phyloP scores from a whole-genome alignment of 2,329 filamentous ascomycete genomes.

The Juglanconis juglandina region DNA sequence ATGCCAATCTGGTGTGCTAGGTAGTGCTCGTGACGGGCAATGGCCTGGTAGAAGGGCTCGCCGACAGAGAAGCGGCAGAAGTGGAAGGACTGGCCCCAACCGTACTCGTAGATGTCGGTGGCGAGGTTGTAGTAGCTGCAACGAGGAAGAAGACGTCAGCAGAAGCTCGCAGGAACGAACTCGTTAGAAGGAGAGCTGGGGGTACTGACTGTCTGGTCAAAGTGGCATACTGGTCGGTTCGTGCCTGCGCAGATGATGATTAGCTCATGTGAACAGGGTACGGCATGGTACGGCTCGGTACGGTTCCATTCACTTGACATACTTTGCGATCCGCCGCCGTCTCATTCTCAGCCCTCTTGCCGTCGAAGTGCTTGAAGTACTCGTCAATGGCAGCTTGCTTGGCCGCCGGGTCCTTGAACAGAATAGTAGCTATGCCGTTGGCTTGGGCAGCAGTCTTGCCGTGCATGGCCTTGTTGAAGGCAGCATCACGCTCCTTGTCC shows the following conservation, averaged over 20 bases:
- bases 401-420: constrained; percentile 68
- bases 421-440: constrained; percentile 74
- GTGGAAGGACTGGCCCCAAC: constrained; percentile 95
- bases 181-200: too few relatives aligned
- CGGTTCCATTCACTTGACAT: constrained; percentile 27
- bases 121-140: constrained; percentile 89
- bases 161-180: background rate
- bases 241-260: constrained; percentile 49
- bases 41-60: constrained; percentile 85
- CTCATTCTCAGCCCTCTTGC: constrained; percentile 70
- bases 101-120: constrained; percentile 95
- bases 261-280: constrained; percentile 6
- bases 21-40: constrained; percentile 97
- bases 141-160: constrained; percentile 19
- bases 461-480: constrained; percentile 87
- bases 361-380: constrained; percentile 86
- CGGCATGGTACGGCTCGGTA: background rate
- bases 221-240: constrained; percentile 85
- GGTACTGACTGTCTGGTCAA: constrained; percentile 81
- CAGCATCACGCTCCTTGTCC: constrained; percentile 80
- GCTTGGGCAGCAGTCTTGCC: constrained; percentile 66
- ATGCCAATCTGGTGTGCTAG: constrained; percentile 86
- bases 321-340: constrained; percentile 79
- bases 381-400: constrained; percentile 66
- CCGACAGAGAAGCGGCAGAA: constrained; percentile 90